Evolutionary conservation across 2,329 filamentous ascomycete genomes (phyloP), one percentile per base, ranked within the genome.

Genomic region (Curvularia verruculosa): DNA sequence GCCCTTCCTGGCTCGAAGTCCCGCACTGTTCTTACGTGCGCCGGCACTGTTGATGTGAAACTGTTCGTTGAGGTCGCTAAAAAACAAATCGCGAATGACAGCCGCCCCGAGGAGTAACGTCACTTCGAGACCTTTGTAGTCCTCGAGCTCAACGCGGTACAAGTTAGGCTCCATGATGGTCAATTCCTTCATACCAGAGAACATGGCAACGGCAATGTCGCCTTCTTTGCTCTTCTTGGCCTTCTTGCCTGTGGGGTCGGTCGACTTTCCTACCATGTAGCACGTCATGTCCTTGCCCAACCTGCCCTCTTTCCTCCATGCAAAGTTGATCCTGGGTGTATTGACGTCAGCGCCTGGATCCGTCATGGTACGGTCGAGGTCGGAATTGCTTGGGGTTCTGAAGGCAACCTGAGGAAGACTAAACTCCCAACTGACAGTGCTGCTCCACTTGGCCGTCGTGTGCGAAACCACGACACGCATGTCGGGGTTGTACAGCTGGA

Each of bases 111-210:
- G 78, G 26, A 88, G 70, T 21, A 98, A 77, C 1, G 93, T 88
- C 1, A 98, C 85, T 73, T 99, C 95, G 3, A 98, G 80, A 0
- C 95, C 95, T 75, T 97, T 98, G 55, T 89, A 87, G 76, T 99
- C 95, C 75, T 99, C 92, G 60, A 98, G 87, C 41, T 98, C 93
- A 10, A 98, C 89, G 6, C 95, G 84, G 59, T 89, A 88, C 71
- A 98, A 82, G 72, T 98, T 98, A 5, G 94, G 91, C 76, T 99
- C 91, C 79, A 98, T 97, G 40, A 99, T 84, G 1, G 93, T 96
- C 56, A 98, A 78, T 66, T 93, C 90, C 65, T 86, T 88, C 24
- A 88, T 82, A 18, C 85, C 84, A 64, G 73, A 72, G 81, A 93
- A 96, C 67, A 98, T 84, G 2, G 92, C 92, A n/a, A 98, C 84